A percentile compares a stretch with the other conserved stretches of the same genome.
phyloP scores from a whole-genome alignment of 257 asterid genomes.

The Agastache rugosa region DNA sequence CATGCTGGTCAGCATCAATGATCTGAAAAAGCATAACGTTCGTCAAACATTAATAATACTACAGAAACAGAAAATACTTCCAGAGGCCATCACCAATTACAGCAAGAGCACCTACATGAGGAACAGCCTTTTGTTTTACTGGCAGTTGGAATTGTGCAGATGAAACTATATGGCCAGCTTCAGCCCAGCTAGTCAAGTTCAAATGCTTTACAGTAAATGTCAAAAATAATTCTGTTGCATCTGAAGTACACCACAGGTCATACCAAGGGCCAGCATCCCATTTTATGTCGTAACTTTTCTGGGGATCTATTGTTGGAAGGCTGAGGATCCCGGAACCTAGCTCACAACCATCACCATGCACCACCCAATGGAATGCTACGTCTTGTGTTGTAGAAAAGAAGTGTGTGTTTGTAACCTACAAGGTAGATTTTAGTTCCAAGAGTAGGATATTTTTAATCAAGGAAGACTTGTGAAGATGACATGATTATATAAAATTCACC shows the following conservation, averaged over 20 bases:
- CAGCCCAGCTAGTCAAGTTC: constrained; percentile 81
- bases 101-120: constrained; percentile 61
- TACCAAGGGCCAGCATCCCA: constrained; percentile 90
- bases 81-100: constrained; percentile 25
- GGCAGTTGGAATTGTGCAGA: constrained; percentile 81
- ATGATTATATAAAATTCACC: constrained; percentile 52
- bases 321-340: constrained; percentile 70
- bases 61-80: constrained; percentile 23
- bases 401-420: constrained; percentile 80
- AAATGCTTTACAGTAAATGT: constrained; percentile 65
- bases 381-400: constrained; percentile 79
- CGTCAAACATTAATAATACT: constrained; percentile 22
- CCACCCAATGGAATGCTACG: constrained; percentile 71
- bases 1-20: constrained; percentile 40
- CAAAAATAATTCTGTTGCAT: constrained; percentile 66
- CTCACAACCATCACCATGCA: constrained; percentile 79
- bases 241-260: constrained; percentile 60
- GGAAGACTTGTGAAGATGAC: constrained; percentile 24
- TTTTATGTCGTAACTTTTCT: constrained; percentile 52
- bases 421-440: constrained; percentile 32
- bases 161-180: constrained; percentile 79
- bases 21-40: constrained; percentile 50
- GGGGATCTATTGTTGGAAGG: constrained; percentile 68
- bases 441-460: constrained; percentile 12
- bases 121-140: constrained; percentile 50